Percentiles rank a stretch among this genome's conserved stretches.
phyloP scores from a whole-genome alignment of 2,329 filamentous ascomycete genomes.

The Colletotrichum cuscutae region DNA sequence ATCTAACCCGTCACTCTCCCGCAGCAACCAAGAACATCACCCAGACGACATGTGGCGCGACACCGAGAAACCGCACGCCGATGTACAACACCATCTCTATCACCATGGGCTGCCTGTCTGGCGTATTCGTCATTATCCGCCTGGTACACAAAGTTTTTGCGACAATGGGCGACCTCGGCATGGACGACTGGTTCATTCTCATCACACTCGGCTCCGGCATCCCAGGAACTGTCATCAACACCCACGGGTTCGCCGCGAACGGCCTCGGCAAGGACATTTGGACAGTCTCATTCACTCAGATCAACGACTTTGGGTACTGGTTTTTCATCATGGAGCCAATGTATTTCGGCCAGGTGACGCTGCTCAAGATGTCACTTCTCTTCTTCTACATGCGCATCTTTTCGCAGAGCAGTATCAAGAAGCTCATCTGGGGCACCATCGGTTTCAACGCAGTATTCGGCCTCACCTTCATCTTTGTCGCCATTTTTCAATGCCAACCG shows the following conservation, averaged over 20 bases:
- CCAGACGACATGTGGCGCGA: slow-evolving; percentile 41
- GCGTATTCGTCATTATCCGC: slow-evolving; percentile 53
- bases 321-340: slow-evolving; percentile 55
- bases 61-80: slow-evolving; percentile 44
- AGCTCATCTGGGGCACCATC: slow-evolving; percentile 54
- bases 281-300: slow-evolving; percentile 52
- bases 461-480: slow-evolving; percentile 52
- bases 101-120: slow-evolving; percentile 47
- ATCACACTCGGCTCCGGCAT: slow-evolving; percentile 41
- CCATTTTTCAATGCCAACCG: slow-evolving; percentile 62
- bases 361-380: slow-evolving; percentile 62
- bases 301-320: slow-evolving; percentile 55
- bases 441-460: slow-evolving; percentile 51
- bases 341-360: slow-evolving; percentile 57
- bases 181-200: slow-evolving; percentile 51
- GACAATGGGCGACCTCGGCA: slow-evolving; percentile 46
- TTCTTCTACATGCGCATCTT: slow-evolving; percentile 68
- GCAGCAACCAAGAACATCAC: slow-evolving; percentile 36
- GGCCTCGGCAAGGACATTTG: slow-evolving; percentile 63
- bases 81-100: slow-evolving; percentile 47
- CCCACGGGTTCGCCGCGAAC: slow-evolving; percentile 45
- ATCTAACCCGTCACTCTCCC: slow-evolving; percentile 2
- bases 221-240: slow-evolving; percentile 44
- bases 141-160: slow-evolving; percentile 49
- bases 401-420: slow-evolving; percentile 44